Evolutionary conservation across 192 early-diverging fungal genomes (phyloP).

Genomic region (Gryganskiella cystojenkinii): DNA sequence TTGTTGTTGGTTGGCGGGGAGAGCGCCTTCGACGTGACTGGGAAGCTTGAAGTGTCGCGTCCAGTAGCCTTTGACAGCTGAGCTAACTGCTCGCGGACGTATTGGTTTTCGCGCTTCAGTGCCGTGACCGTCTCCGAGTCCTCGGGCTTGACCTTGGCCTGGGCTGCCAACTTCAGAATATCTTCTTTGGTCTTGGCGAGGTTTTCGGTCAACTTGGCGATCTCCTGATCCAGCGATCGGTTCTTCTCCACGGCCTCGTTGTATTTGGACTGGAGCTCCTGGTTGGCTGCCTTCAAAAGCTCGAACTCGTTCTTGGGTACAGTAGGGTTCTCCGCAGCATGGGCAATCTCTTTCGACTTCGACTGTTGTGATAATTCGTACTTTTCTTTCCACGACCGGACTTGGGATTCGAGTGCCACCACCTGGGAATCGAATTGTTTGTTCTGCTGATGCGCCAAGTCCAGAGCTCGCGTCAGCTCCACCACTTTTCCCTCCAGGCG

Average conservation of each 20-base stretch:
- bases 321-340: slow-evolving; percentile 62
- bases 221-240: slow-evolving; percentile 70
- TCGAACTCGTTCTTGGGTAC: slow-evolving; percentile 71
- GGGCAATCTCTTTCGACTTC: slow-evolving; percentile 66
- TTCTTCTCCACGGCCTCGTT: slow-evolving; percentile 68
- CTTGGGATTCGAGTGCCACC: slow-evolving; percentile 70
- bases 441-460: slow-evolving; percentile 76
- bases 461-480: slow-evolving; percentile 87
- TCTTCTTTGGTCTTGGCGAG: slow-evolving; percentile 71
- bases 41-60: slow-evolving; percentile 47
- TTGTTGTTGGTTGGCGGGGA: slow-evolving; percentile 35
- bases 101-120: slow-evolving; percentile 76
- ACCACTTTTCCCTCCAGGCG: slow-evolving; percentile 97
- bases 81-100: slow-evolving; percentile 76
- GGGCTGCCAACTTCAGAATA: slow-evolving; percentile 65
- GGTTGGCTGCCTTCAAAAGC: slow-evolving; percentile 64
- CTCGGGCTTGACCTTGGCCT: slow-evolving; percentile 60
- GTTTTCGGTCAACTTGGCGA: slow-evolving; percentile 66
- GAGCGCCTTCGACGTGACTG: slow-evolving; percentile 19
- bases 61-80: slow-evolving; percentile 67
- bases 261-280: slow-evolving; percentile 68
- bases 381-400: slow-evolving; percentile 76
- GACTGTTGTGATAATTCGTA: slow-evolving; percentile 62
- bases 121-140: slow-evolving; percentile 73
- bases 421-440: slow-evolving; percentile 66